These are phyloP conservation scores for Gomphus sp. DNA, from an alignment of 1,284 basidiomycete species.

Conservation along the genomic window DNA sequence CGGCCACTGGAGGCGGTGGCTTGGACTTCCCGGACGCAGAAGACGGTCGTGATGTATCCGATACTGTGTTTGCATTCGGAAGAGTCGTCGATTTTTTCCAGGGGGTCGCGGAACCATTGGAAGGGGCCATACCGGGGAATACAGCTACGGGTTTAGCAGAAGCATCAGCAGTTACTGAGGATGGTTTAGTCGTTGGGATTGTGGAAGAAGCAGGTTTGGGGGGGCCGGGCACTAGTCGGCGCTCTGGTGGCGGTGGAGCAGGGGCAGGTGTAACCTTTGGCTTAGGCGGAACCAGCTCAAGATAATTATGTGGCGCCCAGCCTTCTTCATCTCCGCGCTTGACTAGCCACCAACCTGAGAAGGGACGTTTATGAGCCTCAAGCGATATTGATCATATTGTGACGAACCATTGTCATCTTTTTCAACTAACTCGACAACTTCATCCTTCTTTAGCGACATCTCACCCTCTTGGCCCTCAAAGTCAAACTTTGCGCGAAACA, in stretches of 20 bases:
- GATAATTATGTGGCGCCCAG: conserved; percentile 94
- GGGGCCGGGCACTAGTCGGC: conserved; percentile 36
- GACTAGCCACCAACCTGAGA: conserved; percentile 83
- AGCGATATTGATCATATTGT: conserved; percentile 9
- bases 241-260: conserved; percentile 56
- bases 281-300: conserved; percentile 65
- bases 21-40: conserved; percentile 39
- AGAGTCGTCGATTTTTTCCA: conserved; percentile 52
- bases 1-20: conserved; percentile 34
- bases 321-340: conserved; percentile 81
- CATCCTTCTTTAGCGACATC: conserved; percentile 85
- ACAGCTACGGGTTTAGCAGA: conserved; percentile 63
- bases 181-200: conserved; percentile 28
- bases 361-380: conserved; percentile 9
- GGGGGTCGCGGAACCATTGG: conserved; percentile 59
- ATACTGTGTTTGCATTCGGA: conserved; percentile 30
- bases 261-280: conserved; percentile 55
- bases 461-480: conserved; percentile 92
- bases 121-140: conserved; percentile 58
- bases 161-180: conserved; percentile 40
- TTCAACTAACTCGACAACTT: conserved; percentile 85
- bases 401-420: conserved; percentile 77
- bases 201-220: conserved; percentile 24
- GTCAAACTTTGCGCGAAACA: conserved; percentile 81
- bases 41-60: conserved; percentile 45